Evolutionary conservation across 768 basidiomycete genomes (phyloP).

Genomic region (Ramaria sp.): DNA sequence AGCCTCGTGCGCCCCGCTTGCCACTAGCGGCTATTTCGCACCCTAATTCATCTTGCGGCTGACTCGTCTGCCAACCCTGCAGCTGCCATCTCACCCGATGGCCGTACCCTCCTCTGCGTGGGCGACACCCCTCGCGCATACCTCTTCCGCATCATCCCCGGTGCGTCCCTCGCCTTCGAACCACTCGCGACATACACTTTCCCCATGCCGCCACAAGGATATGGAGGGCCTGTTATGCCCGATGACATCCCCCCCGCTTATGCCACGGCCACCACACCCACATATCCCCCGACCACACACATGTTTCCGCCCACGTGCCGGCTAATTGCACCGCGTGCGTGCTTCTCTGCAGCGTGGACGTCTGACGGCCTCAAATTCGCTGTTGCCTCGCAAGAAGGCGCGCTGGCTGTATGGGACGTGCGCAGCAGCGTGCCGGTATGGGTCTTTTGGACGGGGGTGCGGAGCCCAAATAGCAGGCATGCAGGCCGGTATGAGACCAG

Average conservation of each 20-base stretch:
- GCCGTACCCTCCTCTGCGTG: conserved; percentile 76
- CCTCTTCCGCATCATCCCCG: conserved; percentile 67
- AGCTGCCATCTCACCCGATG: conserved; percentile 89
- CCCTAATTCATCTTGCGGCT: too few species aligned
- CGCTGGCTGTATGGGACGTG: conserved; percentile 77
- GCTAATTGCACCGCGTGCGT: conserved; percentile 39
- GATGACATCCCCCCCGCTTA: neutral
- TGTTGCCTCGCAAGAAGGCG: conserved; percentile 73
- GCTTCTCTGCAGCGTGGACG: conserved; percentile 75
- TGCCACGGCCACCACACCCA: too few species aligned
- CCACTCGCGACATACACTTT: conserved; percentile 61
- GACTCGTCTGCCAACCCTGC: conserved; percentile 4
- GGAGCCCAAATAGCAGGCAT: conserved; percentile 19
- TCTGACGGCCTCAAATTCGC: conserved; percentile 69
- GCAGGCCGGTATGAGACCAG: too few species aligned
- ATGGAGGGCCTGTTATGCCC: too few species aligned
- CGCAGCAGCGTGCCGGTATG: conserved; percentile 62
- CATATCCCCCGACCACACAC: neutral
- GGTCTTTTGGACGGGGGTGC: conserved; percentile 42
- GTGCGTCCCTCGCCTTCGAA: conserved; percentile 47
- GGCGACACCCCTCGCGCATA: conserved; percentile 85
- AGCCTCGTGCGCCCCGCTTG: too few species aligned
- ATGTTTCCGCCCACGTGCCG: neutral
- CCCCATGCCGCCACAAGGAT: conserved; percentile 32
- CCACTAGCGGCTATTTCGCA: neutral